Evolutionary conservation across 148 eudicot species (phyloP).

Genomic region (Vaccinium vitisidaea): DNA sequence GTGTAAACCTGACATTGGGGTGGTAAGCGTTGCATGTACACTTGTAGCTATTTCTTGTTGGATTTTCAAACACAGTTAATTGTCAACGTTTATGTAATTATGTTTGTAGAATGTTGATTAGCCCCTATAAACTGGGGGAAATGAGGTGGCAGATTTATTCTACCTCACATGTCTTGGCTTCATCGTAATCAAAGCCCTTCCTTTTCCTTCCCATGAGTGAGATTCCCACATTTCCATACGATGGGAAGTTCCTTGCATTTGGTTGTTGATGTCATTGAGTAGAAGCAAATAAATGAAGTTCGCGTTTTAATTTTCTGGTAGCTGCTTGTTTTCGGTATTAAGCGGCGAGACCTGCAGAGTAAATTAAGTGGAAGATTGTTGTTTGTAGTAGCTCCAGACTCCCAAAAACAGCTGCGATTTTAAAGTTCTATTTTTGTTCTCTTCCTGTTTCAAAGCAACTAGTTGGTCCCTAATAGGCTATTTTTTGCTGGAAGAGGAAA

Average conservation of each 20-base stretch:
- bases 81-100: background rate
- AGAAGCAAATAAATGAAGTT: background rate
- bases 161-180: background rate
- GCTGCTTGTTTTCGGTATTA: too few species aligned
- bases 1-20: background rate
- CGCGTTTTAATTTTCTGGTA: background rate
- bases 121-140: too few species aligned
- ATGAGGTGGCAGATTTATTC: background rate
- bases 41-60: background rate
- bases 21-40: background rate
- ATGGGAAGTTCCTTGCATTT: background rate
- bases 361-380: background rate
- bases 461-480: background rate
- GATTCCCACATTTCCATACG: background rate
- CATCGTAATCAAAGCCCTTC: background rate
- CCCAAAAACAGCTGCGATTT: background rate
- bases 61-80: background rate
- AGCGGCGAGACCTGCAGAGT: background rate
- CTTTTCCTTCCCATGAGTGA: background rate
- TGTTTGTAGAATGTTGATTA: background rate
- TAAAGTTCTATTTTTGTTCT: background rate
- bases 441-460: background rate
- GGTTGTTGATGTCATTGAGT: background rate
- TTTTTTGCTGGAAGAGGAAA: conserved; percentile 7
- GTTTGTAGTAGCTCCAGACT: background rate